Percentiles rank a stretch among this genome's conserved stretches.
These are phyloP conservation scores for Leccinellum rugosiceps DNA, from an alignment of 768 basidiomycete species.

Conservation along the genomic window DNA sequence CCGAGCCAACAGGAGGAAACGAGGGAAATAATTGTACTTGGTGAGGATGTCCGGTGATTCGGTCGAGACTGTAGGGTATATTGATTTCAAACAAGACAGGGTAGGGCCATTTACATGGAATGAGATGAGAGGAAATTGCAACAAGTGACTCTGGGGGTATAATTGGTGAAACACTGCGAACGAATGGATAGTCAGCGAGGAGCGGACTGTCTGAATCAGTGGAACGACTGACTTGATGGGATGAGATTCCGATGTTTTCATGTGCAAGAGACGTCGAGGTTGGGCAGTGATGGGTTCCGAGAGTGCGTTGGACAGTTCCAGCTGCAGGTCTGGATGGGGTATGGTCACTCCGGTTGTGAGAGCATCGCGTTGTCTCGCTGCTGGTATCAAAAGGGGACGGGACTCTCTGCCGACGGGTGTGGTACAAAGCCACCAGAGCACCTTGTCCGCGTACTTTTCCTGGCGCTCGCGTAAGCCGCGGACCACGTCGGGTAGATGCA, in stretches of 20 bases:
- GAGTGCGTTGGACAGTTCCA: conserved; percentile 54
- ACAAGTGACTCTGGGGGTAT: conserved; percentile 50
- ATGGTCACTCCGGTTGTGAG: conserved; percentile 15
- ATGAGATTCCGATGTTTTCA: conserved; percentile 77
- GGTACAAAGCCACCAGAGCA: conserved; percentile 50
- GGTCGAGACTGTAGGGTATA: conserved; percentile 31
- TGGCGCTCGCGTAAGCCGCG: conserved; percentile 53
- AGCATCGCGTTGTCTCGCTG: conserved; percentile 23
- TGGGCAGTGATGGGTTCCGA: conserved; percentile 36
- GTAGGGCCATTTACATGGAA: conserved; percentile 13
- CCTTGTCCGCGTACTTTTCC: conserved; percentile 31
- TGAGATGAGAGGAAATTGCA: conserved; percentile 38
- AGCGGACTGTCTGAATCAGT: background rate
- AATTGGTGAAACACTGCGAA: conserved; percentile 50
- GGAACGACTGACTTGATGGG: conserved; percentile 70
- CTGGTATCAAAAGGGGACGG: conserved; percentile 17
- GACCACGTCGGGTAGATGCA: conserved; percentile 59
- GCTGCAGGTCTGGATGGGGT: conserved; percentile 35
- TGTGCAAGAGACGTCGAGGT: conserved; percentile 4
- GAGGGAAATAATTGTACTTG: conserved; percentile 41
- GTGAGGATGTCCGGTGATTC: conserved; percentile 38
- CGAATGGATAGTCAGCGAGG: conserved; percentile 1
- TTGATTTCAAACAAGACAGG: conserved; percentile 38
- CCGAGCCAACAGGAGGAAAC: conserved; percentile 19
- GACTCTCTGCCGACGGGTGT: background rate